These are phyloP conservation scores for Mediolabrus comicus DNA, from an alignment of 108 stramenopile genomes.

Conservation along the genomic window DNA sequence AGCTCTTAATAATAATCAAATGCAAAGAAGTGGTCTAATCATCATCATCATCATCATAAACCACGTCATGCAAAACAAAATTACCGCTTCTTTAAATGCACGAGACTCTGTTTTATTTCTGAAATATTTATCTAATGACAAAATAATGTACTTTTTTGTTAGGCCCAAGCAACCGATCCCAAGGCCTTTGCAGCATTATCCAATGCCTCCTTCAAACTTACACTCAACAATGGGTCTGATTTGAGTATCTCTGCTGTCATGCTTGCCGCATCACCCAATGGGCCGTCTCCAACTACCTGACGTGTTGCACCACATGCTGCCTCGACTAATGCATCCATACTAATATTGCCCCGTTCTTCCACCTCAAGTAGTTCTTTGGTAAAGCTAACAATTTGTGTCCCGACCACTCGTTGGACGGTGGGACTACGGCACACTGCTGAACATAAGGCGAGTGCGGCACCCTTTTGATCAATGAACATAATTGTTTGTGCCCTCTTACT, in stretches of 20 bases:
- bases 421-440: slow-evolving; percentile 22
- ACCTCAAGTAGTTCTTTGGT: slow-evolving; percentile 20
- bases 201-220: slow-evolving; percentile 40
- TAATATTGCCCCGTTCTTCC: slow-evolving; percentile 14
- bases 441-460: slow-evolving; percentile 30
- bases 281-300: slow-evolving; percentile 42
- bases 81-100: too few relatives aligned
- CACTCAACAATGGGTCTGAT: slow-evolving; percentile 30
- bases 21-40: too few relatives aligned
- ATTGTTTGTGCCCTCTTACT: slow-evolving; percentile 22
- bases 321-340: slow-evolving; percentile 26
- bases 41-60: too few relatives aligned
- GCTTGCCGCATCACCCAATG: slow-evolving; percentile 24
- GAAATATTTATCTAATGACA: too few relatives aligned
- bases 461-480: slow-evolving; percentile 37
- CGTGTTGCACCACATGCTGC: slow-evolving; percentile 29
- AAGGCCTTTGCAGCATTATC: slow-evolving; percentile 28
- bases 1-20: too few relatives aligned
- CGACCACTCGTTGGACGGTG: slow-evolving; percentile 21
- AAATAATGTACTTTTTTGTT: too few relatives aligned
- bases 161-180: too few relatives aligned
- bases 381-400: slow-evolving; percentile 19
- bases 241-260: slow-evolving; percentile 31
- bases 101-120: too few relatives aligned
- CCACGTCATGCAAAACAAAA: too few relatives aligned